Base-by-base conservation (phyloP, 2,329 filamentous ascomycete genomes). In the Calonectria pseudoreteaudii region DNA sequence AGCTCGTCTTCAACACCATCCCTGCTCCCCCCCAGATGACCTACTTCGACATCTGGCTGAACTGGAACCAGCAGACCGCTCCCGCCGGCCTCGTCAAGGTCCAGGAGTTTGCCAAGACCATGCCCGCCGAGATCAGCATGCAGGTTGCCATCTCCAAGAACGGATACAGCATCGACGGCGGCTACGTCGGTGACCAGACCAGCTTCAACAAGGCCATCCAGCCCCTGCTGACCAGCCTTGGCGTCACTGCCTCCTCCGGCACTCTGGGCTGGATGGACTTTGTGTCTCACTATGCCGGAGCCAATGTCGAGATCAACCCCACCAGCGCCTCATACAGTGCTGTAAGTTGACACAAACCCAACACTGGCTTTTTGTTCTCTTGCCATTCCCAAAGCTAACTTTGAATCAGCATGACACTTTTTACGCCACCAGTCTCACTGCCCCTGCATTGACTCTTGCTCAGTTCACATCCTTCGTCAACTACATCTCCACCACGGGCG, bases 401-500 rank as follows among this genome's bases (percentile, higher is more conserved):
- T 4, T 1, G 0, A 8, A 0, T 3, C 31, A 83, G 82, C 79
- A 81, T 7, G 80, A 83, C 66, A 82, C 76, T 30, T 82, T 83
- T 20, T 83, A 83, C 11, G 81, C 82, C 0, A 81, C 80, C 26
- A 84, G 82, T 38, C 47, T 84, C 1, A 71, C 78, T 18, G 79
- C 81, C 0, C 77, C 78, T 0, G 77, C 74, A 0, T 67, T 84
- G 0, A 77, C 77, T 0, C 68, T 76, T 0, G 70, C 18, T 0
- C 76, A 81, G 34, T 78, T 83, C 73, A 72, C 77, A 18, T 75
- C 78, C 0, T 81, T 84, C 10, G 78, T 80, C 23, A 36, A 79
- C 70, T 82, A 79, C 66, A 31, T 76, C 23, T 77, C 74, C 28
- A 80, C 75, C 18, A 76, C 75, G 0, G 79, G 75, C 8, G n/a